phyloP scores from a whole-genome alignment of 805 yeast species.

The Torulaspora delbrueckii region DNA sequence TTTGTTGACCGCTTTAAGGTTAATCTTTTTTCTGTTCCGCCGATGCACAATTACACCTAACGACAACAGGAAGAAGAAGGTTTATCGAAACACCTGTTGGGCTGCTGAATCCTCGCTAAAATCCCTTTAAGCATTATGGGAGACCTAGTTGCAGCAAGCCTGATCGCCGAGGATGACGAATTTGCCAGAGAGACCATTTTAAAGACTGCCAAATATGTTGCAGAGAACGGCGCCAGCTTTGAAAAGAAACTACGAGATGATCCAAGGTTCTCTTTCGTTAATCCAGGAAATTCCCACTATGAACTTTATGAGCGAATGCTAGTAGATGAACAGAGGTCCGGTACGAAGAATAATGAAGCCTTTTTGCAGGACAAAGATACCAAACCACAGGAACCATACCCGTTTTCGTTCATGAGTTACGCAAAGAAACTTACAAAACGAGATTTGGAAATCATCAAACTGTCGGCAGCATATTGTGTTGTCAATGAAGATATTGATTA shows the following conservation, averaged over 20 bases:
- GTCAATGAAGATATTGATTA: constrained; percentile 49
- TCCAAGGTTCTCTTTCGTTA: constrained; percentile 60
- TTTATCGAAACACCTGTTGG: background rate
- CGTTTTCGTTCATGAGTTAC: constrained; percentile 31
- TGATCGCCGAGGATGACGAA: constrained; percentile 27
- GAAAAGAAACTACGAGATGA: constrained; percentile 54
- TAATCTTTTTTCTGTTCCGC: background rate
- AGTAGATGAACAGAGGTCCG: background rate
- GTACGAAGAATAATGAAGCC: background rate
- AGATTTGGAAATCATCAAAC: constrained; percentile 65
- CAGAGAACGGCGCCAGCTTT: constrained; percentile 61
- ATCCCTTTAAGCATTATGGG: background rate
- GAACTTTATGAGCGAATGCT: constrained; percentile 42
- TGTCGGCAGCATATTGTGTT: constrained; percentile 67
- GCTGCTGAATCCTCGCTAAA: background rate
- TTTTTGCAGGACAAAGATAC: constrained; percentile 17
- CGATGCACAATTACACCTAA: background rate
- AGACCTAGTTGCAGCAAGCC: background rate
- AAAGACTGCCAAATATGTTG: constrained; percentile 68
- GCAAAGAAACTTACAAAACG: constrained; percentile 43
- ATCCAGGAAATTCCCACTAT: constrained; percentile 49
- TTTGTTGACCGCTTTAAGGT: background rate
- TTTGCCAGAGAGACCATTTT: constrained; percentile 47
- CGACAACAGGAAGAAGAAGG: background rate
- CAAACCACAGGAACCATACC: constrained; percentile 25